phyloP scores from a whole-genome alignment of 345 rosid genomes.

The Erucastrum elatum region DNA sequence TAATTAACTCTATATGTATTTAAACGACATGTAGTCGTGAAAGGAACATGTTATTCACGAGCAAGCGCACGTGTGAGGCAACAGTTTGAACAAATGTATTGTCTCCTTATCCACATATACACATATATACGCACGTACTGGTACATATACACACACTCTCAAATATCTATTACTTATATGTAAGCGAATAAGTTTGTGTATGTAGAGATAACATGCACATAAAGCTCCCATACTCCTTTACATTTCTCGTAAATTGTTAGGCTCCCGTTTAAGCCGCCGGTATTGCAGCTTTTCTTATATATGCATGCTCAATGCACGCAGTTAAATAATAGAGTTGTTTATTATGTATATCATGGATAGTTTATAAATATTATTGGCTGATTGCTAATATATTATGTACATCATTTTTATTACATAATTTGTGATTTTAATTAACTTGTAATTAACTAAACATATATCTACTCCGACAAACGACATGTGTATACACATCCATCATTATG shows the following conservation, averaged over 20 bases:
- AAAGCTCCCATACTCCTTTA: slow-evolving; percentile 30
- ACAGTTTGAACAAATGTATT: slow-evolving; percentile 8
- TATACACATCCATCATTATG: slow-evolving; percentile 14
- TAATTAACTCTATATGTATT: not conserved
- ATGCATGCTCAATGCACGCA: not conserved
- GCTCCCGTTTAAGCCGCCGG: slow-evolving; percentile 33
- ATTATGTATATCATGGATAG: not conserved
- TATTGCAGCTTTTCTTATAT: slow-evolving; percentile 25
- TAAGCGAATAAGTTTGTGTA: not conserved
- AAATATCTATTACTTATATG: not conserved
- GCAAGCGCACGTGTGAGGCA: slow-evolving; percentile 34
- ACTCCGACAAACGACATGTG: slow-evolving; percentile 14
- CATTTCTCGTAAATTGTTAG: slow-evolving; percentile 38
- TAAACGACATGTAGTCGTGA: slow-evolving; percentile 19
- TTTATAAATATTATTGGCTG: not conserved
- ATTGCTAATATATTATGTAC: not conserved
- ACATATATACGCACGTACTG: not conserved
- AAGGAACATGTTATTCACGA: slow-evolving; percentile 28
- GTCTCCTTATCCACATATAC: slow-evolving; percentile 35
- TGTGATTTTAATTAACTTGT: not conserved
- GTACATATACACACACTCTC: not conserved
- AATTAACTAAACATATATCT: not conserved
- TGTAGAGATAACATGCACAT: slow-evolving; percentile 36
- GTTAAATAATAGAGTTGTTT: not conserved
- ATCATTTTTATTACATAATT: slow-evolving; percentile 9